A percentile compares a stretch with the other conserved stretches of the same genome.
These are phyloP conservation scores for Zostera marina DNA, from an alignment of 116 monocot species.

Conservation along the genomic window DNA sequence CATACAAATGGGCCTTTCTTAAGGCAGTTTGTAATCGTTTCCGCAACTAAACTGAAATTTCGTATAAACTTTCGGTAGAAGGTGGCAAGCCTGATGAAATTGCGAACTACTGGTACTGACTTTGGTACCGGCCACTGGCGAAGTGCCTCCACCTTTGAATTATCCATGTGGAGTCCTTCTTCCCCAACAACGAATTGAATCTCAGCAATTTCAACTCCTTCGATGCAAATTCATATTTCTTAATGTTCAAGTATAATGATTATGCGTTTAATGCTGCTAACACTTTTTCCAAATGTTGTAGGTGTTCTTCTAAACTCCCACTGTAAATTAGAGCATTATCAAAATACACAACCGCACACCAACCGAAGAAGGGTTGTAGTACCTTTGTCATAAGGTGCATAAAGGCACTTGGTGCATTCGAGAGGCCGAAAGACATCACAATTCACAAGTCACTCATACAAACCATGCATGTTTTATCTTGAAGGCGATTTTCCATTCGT, in stretches of 20 bases:
- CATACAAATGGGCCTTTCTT: neutral
- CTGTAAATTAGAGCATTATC: neutral
- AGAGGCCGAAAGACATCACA: neutral
- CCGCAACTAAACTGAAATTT: neutral
- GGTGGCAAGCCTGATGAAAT: neutral
- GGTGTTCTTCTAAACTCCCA: neutral
- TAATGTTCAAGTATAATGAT: too few relatives aligned
- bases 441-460: neutral
- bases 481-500: constrained; percentile 1
- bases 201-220: too few relatives aligned
- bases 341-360: neutral
- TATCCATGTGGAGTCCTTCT: too few relatives aligned
- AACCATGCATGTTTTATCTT: too few relatives aligned
- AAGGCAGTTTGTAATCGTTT: neutral
- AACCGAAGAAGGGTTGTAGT: neutral
- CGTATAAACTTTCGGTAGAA: neutral
- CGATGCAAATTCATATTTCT: too few relatives aligned
- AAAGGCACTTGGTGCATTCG: neutral
- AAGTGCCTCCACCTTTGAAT: neutral
- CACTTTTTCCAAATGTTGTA: neutral
- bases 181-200: too few relatives aligned
- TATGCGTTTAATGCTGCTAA: neutral
- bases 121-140: neutral
- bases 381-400: neutral
- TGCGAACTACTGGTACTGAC: neutral